These are phyloP conservation scores for Microdochium paspali DNA, from an alignment of 2,329 filamentous ascomycete species.

Conservation along the genomic window DNA sequence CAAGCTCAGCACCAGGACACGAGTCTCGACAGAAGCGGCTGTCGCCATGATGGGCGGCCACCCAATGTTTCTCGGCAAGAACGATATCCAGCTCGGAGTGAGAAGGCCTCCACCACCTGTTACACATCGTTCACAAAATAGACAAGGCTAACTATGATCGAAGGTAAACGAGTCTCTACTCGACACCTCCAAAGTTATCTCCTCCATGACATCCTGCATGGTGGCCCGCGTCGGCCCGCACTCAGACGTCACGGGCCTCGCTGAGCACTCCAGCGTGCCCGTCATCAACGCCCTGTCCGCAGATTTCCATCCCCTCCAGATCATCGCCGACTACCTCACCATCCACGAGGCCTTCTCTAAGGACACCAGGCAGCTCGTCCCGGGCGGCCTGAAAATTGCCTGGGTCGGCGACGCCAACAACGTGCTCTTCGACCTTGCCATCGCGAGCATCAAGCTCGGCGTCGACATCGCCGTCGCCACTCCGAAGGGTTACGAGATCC, in stretches of 20 bases:
- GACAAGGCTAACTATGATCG: not conserved
- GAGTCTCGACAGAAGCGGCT: slow-evolving; percentile 87
- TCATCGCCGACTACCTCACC: slow-evolving; percentile 87
- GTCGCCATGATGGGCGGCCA: slow-evolving; percentile 83
- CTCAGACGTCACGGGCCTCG: slow-evolving; percentile 62
- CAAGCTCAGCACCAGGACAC: slow-evolving; percentile 89
- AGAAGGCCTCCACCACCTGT: slow-evolving; percentile 18
- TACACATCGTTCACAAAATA: not conserved
- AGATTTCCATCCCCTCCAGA: slow-evolving; percentile 88
- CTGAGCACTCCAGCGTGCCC: slow-evolving; percentile 65
- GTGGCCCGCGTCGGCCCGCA: slow-evolving; percentile 72
- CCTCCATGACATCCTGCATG: slow-evolving; percentile 83
- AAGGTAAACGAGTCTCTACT: slow-evolving; percentile 89
- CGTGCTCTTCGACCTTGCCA: slow-evolving; percentile 87
- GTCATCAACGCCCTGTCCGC: slow-evolving; percentile 86
- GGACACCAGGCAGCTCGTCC: slow-evolving; percentile 42
- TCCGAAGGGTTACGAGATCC: slow-evolving; percentile 76
- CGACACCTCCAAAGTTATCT: slow-evolving; percentile 86
- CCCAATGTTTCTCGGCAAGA: slow-evolving; percentile 91
- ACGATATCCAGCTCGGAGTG: slow-evolving; percentile 92
- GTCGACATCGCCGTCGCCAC: slow-evolving; percentile 82
- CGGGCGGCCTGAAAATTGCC: slow-evolving; percentile 80
- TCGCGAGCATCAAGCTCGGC: slow-evolving; percentile 78
- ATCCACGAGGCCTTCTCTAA: slow-evolving; percentile 68
- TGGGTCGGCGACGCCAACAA: slow-evolving; percentile 98